Evolutionary conservation across 768 basidiomycete genomes (phyloP), one percentile per base, ranked within the genome.

Genomic region (Boletus tomentosulus): DNA sequence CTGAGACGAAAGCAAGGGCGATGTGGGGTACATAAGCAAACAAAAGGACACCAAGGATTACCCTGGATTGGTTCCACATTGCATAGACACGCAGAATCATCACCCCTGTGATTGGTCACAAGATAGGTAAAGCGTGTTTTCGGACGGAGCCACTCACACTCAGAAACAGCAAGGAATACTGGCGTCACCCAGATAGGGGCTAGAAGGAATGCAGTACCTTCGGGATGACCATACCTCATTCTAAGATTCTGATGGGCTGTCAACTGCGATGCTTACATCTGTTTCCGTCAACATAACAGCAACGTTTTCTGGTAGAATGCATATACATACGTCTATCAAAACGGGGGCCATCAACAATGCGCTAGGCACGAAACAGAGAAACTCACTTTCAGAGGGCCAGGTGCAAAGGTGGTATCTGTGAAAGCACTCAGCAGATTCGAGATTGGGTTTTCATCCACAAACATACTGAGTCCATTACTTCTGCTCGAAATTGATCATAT

Each of bases 71-170:
- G 11, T 33, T 6, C 48, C 48, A 50, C 38, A 50, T 41, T 22
- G 48, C 48, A n/a, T 50, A 50, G 16, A 55, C 44, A n/a, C 54
- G 54, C 3, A 55, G 54, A 33, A 59, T 51, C 52, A 59, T 59
- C 15, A 54, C 10, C 3, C 34, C 58, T 59, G 15, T 22, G 6
- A 30, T 30, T 13, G 5, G 24, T 38, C 6, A 30, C 33, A 12
- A 19, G 13, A 8, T 7, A 16, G 4, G 8, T 19, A 16, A 24
- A 19, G 6, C 16, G 1, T 30, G 5, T 24, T 16, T 19, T 10
- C 4, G 6, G 3, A 39, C 7, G 6, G 15, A 13, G 5, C 1
- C 13, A 54, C 58, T 51, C 22, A 58, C 58, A 4, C 10, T 60
- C 58, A 7, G 28, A 34, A n/a, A 47, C 19, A 28, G 28, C 34